A percentile compares a stretch with the other conserved stretches of the same genome.
Conservation (phyloP, 768 basidiomycete species). For the Mycena amicta region DNA sequence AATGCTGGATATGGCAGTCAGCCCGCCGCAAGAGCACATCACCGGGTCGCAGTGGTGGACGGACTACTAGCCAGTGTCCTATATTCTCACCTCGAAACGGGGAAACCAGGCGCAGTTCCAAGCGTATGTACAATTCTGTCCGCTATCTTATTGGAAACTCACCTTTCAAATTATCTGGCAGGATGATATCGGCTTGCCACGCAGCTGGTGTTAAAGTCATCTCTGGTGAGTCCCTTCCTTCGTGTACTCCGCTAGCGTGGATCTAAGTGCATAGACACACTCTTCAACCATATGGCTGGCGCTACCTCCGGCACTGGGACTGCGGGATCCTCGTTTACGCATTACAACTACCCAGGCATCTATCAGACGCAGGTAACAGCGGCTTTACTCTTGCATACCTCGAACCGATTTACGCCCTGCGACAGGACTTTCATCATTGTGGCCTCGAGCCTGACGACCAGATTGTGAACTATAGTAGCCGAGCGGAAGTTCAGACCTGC, state of each 20-base stretch:
- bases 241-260: neutral
- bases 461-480: slow-evolving; percentile 57
- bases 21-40: slow-evolving; percentile 39
- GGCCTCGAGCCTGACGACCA: slow-evolving; percentile 52
- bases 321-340: slow-evolving; percentile 52
- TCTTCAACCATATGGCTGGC: slow-evolving; percentile 71
- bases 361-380: slow-evolving; percentile 48
- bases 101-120: slow-evolving; percentile 57
- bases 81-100: slow-evolving; percentile 53
- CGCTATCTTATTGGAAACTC: too few species aligned
- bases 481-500: slow-evolving; percentile 60
- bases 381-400: slow-evolving; percentile 9
- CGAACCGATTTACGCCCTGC: neutral
- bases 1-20: neutral
- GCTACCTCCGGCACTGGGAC: slow-evolving; percentile 49
- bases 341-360: slow-evolving; percentile 55
- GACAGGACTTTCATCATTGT: too few species aligned
- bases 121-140: too few species aligned
- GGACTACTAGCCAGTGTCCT: slow-evolving; percentile 50
- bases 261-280: slow-evolving; percentile 41
- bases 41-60: slow-evolving; percentile 49
- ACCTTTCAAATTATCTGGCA: slow-evolving; percentile 45
- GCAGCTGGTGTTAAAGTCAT: slow-evolving; percentile 60
- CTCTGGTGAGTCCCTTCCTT: slow-evolving; percentile 36
- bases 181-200: slow-evolving; percentile 55